Evolutionary conservation across 495 filamentous ascomycete genomes (phyloP), one percentile per base, ranked within the genome.

Genomic region (Penicillium subrubescens): DNA sequence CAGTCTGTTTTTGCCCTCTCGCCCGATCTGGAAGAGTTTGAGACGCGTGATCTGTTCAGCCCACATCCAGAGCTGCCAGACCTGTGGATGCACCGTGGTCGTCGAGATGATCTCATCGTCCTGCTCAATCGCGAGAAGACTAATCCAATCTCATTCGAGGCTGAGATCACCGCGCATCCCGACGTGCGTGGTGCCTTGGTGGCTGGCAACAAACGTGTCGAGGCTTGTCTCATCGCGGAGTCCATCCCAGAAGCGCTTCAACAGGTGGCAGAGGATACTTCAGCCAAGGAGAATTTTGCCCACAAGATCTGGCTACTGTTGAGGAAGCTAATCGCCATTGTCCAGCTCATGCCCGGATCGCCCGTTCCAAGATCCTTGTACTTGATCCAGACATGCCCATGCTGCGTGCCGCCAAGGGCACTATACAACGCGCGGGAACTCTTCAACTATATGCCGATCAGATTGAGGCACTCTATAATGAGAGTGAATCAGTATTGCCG

Each of bases 1-100:
- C 64, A 64, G 12, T n/a, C 44, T 19, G 52, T 66, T 23, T 69
- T 69, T 21, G 60, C 60, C 29, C 63, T 57, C 3, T 60, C 34
- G 52, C 86, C 86, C 7, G 69, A 86, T 12, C n/a, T 76, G 1
- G 60, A 78, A 2, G 80, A 86, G 65, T 89, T 80, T 64, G 70
- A 72, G 21, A 88, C 84, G 19, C 79, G 81, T 34, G 87, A 90
- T 71, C 67, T 89, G 35, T 90, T 79, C 68, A 65, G 66, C 39
- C 75, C 71, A 8, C 76, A 79, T 57, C 69, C 77, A 2, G 56
- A 65, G 2, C 68, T 65, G 23, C 52, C 62, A 1, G 44, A 64
- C 3, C 39, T 69, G 0, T 81, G 77, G 77, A 59, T 34, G 11
- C 79, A 67, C 41, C 23, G 61, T 8, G 75, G 72, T 5, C 64